These are phyloP conservation scores for Paecilomyces dactylethromorphus DNA, from an alignment of 2,329 filamentous ascomycete genomes.

Conservation along the genomic window DNA sequence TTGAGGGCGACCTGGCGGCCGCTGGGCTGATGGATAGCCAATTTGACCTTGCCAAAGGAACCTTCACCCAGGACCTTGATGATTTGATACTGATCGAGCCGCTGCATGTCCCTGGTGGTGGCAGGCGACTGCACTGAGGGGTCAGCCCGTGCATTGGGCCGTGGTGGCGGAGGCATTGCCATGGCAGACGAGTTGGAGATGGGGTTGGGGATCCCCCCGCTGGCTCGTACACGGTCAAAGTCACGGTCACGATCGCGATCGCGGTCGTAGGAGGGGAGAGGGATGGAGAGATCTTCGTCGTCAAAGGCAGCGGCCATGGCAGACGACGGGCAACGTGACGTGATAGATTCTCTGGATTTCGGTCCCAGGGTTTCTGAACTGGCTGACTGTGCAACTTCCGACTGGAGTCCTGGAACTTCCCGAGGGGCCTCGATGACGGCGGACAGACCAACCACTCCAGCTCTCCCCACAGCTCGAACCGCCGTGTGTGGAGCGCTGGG, in stretches of 20 bases:
- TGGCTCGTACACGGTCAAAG: constrained; percentile 16
- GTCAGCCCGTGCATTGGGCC: constrained; percentile 24
- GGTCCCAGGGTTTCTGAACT: constrained; percentile 6
- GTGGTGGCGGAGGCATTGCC: constrained; percentile 31
- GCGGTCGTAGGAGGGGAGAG: constrained; percentile 41
- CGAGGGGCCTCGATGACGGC: not conserved
- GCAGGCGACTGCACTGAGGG: constrained; percentile 34
- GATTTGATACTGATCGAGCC: constrained; percentile 87
- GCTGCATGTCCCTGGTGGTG: constrained; percentile 61
- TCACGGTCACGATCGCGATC: constrained; percentile 15
- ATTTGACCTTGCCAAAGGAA: constrained; percentile 97
- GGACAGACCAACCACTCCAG: not conserved
- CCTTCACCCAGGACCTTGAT: constrained; percentile 89
- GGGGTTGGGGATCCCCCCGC: constrained; percentile 12
- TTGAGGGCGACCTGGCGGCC: constrained; percentile 95
- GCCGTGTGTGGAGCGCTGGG: not conserved
- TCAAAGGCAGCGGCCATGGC: constrained; percentile 51
- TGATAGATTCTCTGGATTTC: constrained; percentile 24
- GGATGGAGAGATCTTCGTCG: constrained; percentile 77
- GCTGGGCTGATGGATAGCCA: constrained; percentile 85
- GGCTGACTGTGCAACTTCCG: constrained; percentile 14
- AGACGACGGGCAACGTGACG: constrained; percentile 26
- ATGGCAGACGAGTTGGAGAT: constrained; percentile 26
- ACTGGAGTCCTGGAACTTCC: not conserved
- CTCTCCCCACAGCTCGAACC: not conserved